phyloP scores from a whole-genome alignment of 1,284 basidiomycete species.

The Mycena citricolor region DNA sequence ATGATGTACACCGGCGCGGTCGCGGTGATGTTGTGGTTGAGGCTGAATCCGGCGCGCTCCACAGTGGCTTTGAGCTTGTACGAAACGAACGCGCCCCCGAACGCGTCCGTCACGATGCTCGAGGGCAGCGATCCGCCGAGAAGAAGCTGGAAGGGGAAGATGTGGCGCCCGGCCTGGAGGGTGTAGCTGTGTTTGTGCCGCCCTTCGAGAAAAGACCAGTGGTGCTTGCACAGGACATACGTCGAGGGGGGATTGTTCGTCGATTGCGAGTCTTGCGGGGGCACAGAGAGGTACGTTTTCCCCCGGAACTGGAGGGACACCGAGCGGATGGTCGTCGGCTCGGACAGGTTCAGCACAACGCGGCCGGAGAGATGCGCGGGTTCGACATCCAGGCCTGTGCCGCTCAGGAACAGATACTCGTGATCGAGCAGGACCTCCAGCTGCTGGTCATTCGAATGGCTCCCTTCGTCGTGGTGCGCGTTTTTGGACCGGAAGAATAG shows the following conservation, averaged over 20 bases:
- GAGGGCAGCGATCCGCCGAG: slow-evolving; percentile 84
- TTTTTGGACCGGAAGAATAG: slow-evolving; percentile 15
- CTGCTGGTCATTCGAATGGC: slow-evolving; percentile 36
- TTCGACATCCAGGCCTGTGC: slow-evolving; percentile 83
- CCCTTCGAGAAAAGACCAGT: slow-evolving; percentile 85
- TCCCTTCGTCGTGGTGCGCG: not conserved
- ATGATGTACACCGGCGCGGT: slow-evolving; percentile 64
- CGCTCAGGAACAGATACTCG: slow-evolving; percentile 70
- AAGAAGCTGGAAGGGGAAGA: slow-evolving; percentile 85
- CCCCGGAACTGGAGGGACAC: slow-evolving; percentile 82
- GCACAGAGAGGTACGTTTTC: slow-evolving; percentile 72
- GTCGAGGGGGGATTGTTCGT: slow-evolving; percentile 49
- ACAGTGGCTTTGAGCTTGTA: slow-evolving; percentile 89
- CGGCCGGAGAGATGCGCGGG: slow-evolving; percentile 74
- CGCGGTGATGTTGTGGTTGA: slow-evolving; percentile 74
- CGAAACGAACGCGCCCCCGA: slow-evolving; percentile 64
- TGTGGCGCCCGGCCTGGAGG: slow-evolving; percentile 84
- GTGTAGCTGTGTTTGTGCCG: slow-evolving; percentile 77
- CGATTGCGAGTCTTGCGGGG: slow-evolving; percentile 44
- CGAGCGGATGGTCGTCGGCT: slow-evolving; percentile 83
- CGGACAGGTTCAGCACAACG: slow-evolving; percentile 75
- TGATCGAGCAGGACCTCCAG: slow-evolving; percentile 77
- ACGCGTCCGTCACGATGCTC: slow-evolving; percentile 57
- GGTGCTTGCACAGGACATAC: slow-evolving; percentile 76
- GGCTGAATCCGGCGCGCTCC: slow-evolving; percentile 65